Percentiles rank a stretch among this genome's conserved stretches.
Evolutionary conservation across 768 basidiomycete genomes (phyloP).

Genomic region (Galerina marginata): DNA sequence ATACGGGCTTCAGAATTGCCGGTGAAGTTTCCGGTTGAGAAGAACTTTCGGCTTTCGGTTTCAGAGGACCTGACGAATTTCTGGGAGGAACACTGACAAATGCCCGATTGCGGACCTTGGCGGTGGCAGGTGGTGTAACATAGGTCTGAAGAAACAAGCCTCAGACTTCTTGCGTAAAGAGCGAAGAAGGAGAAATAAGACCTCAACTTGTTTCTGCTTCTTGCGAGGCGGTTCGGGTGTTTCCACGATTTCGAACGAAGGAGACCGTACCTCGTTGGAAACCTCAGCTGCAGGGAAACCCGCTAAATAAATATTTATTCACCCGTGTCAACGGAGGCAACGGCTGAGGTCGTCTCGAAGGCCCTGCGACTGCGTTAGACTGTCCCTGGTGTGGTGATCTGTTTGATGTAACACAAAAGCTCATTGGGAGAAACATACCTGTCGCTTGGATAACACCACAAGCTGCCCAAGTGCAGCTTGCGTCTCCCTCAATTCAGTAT

Average conservation of each 20-base stretch:
- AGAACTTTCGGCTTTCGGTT: no score
- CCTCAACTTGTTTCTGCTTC: not conserved
- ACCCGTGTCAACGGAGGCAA: conserved; percentile 6
- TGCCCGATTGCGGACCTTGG: no score
- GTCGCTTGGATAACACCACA: not conserved
- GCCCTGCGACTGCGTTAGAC: not conserved
- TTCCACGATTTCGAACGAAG: conserved; percentile 13
- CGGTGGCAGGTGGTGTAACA: not conserved
- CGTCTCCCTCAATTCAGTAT: not conserved
- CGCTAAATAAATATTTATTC: not conserved
- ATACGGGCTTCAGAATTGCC: no score
- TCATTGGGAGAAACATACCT: not conserved
- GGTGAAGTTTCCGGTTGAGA: no score
- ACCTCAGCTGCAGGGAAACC: not conserved
- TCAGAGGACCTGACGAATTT: no score
- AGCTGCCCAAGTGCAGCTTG: not conserved
- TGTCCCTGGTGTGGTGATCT: not conserved
- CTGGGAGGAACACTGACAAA: no score
- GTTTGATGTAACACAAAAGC: not conserved
- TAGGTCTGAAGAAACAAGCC: not conserved
- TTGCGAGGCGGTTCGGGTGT: not conserved
- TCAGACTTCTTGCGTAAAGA: not conserved
- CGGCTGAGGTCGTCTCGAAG: not conserved
- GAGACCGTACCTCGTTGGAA: conserved; percentile 9
- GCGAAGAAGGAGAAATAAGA: not conserved